Evolutionary conservation across 1,284 basidiomycete species (phyloP).

Genomic region (Afroboletus lepidellus): DNA sequence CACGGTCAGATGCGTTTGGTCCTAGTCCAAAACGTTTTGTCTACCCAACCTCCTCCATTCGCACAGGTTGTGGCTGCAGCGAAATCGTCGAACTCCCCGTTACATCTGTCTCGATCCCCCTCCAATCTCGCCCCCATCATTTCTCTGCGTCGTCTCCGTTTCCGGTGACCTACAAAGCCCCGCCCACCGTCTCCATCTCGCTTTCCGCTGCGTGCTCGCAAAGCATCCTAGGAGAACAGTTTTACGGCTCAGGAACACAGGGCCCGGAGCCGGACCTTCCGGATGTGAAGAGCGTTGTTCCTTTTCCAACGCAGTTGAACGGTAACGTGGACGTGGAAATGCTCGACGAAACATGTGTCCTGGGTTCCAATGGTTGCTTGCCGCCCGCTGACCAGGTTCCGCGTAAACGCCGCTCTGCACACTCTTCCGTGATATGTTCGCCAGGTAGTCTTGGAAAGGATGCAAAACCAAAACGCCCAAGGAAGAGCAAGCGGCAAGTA

Average conservation of each 20-base stretch:
- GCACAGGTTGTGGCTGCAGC: constrained; percentile 14
- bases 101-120: neutral
- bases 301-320: constrained; percentile 27
- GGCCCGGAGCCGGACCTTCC: constrained; percentile 25
- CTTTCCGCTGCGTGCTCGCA: constrained; percentile 32
- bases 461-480: constrained; percentile 30
- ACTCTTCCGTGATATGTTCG: constrained; percentile 23
- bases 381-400: constrained; percentile 6
- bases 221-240: constrained; percentile 1
- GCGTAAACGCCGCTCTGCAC: constrained; percentile 34
- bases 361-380: constrained; percentile 1
- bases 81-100: neutral
- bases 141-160: constrained; percentile 18
- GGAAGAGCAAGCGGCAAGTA: constrained; percentile 36
- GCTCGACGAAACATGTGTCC: constrained; percentile 26
- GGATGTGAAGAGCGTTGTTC: constrained; percentile 33
- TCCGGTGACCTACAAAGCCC: constrained; percentile 26
- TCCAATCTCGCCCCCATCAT: constrained; percentile 11
- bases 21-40: constrained; percentile 12
- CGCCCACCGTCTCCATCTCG: constrained; percentile 32
- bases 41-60: constrained; percentile 21
- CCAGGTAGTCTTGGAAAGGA: constrained; percentile 13
- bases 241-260: constrained; percentile 4
- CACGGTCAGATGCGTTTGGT: constrained; percentile 4
- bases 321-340: constrained; percentile 30